Conservation (phyloP, 148 eudicot genomes). For the Mesembryanthemum crystallinum region DNA sequence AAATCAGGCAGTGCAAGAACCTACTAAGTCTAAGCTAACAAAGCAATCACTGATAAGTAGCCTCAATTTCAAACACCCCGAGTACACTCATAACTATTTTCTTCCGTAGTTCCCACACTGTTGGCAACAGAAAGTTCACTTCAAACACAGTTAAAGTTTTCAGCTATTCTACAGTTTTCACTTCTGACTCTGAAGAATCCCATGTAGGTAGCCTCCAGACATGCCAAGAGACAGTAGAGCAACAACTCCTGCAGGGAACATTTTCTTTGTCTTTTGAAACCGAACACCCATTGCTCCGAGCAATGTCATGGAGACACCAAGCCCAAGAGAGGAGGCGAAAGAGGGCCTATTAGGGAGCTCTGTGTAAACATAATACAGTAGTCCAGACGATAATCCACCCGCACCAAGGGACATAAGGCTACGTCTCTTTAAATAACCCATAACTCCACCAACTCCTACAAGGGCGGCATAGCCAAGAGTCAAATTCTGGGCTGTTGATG, state of each 20-base stretch:
- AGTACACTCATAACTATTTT: not conserved
- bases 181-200: constrained; percentile 56
- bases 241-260: constrained; percentile 86
- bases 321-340: constrained; percentile 67
- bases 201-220: constrained; percentile 81
- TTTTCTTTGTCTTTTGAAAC: constrained; percentile 61
- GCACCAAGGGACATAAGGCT: constrained; percentile 67
- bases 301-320: constrained; percentile 68
- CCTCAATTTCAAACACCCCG: not conserved
- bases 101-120: not conserved
- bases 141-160: not conserved
- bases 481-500: constrained; percentile 79
- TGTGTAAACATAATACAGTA: constrained; percentile 56
- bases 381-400: constrained; percentile 66
- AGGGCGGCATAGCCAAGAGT: constrained; percentile 78
- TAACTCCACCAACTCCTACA: constrained; percentile 73
- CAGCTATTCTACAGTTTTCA: not conserved
- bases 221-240: constrained; percentile 68
- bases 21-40: not conserved
- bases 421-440: constrained; percentile 74
- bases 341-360: constrained; percentile 68
- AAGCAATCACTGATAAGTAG: not conserved
- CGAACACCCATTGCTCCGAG: constrained; percentile 74
- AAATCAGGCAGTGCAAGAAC: not conserved
- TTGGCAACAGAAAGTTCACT: not conserved